A percentile compares a stretch with the other conserved stretches of the same genome.
Evolutionary conservation across 2,329 filamentous ascomycete species (phyloP).

Genomic region (Diaporthe vaccinii): DNA sequence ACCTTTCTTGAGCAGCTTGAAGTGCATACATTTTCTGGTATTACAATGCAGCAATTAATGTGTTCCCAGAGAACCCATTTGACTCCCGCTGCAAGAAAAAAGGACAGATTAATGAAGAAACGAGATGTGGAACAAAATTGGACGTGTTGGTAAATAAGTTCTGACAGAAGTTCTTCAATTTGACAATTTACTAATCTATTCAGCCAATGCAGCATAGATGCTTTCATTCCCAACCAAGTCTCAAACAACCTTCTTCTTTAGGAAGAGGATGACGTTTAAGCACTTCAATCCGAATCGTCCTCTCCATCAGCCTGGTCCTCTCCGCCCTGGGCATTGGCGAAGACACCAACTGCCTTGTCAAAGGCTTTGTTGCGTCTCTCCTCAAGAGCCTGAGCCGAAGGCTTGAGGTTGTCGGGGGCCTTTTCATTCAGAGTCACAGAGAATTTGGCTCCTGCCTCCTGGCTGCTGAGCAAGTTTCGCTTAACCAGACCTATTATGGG

Average conservation of each 20-base stretch:
- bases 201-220: background rate
- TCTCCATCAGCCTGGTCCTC: constrained; percentile 46
- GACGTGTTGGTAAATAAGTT: background rate
- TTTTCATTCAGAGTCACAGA: constrained; percentile 43
- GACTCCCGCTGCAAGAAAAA: no score
- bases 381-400: constrained; percentile 43
- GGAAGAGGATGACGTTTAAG: background rate
- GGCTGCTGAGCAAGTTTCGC: constrained; percentile 43
- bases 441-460: constrained; percentile 42
- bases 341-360: constrained; percentile 42
- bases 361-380: constrained; percentile 42
- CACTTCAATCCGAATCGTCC: constrained; percentile 45
- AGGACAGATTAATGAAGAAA: background rate
- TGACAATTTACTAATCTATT: background rate
- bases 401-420: constrained; percentile 43
- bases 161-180: background rate
- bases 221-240: background rate
- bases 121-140: background rate
- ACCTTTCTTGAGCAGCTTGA: no score
- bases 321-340: constrained; percentile 42
- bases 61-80: no score
- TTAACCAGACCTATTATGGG: constrained; percentile 44
- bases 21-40: no score
- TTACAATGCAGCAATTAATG: no score
- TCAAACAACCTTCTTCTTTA: background rate